These are phyloP conservation scores for Fusarium beomiforme DNA, from an alignment of 2,329 filamentous ascomycete species.

Conservation along the genomic window DNA sequence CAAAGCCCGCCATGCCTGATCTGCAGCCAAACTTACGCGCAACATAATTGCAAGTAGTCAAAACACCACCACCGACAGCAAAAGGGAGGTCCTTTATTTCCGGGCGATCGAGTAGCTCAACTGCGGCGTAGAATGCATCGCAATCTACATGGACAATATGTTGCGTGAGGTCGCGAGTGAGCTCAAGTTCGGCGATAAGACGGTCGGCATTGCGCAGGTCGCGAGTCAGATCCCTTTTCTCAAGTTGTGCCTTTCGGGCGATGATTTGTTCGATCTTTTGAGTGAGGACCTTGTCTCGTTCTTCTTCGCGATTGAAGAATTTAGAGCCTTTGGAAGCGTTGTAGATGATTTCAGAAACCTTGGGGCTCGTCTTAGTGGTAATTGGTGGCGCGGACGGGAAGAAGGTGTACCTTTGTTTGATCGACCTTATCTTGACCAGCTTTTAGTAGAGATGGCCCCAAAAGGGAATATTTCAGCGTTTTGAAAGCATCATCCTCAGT, in stretches of 20 bases:
- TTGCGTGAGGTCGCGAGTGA: constrained; percentile 82
- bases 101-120: constrained; percentile 85
- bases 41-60: constrained; percentile 83
- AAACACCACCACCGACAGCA: constrained; percentile 79
- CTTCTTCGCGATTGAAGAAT: constrained; percentile 92
- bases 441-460: constrained; percentile 93
- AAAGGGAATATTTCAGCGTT: constrained; percentile 87
- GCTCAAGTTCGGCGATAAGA: constrained; percentile 81
- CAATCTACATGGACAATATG: constrained; percentile 92
- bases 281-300: constrained; percentile 82
- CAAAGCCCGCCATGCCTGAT: constrained; percentile 95
- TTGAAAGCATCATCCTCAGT: constrained; percentile 31
- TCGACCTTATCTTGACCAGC: constrained; percentile 94
- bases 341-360: constrained; percentile 95
- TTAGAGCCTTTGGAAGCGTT: constrained; percentile 96
- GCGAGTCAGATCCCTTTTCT: constrained; percentile 76
- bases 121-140: constrained; percentile 96
- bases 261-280: constrained; percentile 86
- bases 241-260: constrained; percentile 77
- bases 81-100: constrained; percentile 89
- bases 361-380: constrained; percentile 43
- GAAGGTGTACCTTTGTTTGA: constrained; percentile 74
- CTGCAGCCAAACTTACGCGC: constrained; percentile 90
- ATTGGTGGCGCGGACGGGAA: not conserved
- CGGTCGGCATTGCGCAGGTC: constrained; percentile 83